phyloP scores from a whole-genome alignment of 192 early-diverging fungal genomes.

The Coemansia sp. region DNA sequence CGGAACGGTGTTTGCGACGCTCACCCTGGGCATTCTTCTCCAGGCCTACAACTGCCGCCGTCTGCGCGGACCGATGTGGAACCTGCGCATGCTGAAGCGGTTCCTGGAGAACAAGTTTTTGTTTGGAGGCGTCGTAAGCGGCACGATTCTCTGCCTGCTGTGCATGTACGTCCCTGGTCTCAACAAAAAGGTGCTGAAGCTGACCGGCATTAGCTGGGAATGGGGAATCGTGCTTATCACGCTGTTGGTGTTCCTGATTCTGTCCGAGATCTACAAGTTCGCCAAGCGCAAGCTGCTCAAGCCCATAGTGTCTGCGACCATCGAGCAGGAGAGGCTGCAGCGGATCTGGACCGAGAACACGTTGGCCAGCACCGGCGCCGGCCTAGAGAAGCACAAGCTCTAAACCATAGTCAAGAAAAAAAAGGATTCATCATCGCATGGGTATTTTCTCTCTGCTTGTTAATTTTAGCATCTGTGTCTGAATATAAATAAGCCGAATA shows the following conservation, averaged over 20 bases:
- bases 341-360: conserved; percentile 55
- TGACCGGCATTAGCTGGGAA: conserved; percentile 65
- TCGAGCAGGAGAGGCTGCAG: conserved; percentile 46
- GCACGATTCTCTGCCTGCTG: conserved; percentile 55
- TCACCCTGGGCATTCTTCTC: conserved; percentile 68
- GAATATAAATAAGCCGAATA: too few species aligned
- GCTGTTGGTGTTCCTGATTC: conserved; percentile 58
- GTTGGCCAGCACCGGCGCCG: conserved; percentile 22
- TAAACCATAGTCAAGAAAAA: too few species aligned
- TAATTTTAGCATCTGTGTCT: too few species aligned
- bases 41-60: conserved; percentile 77
- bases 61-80: conserved; percentile 62
- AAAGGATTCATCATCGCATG: too few species aligned
- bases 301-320: conserved; percentile 38
- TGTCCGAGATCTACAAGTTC: conserved; percentile 69
- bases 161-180: conserved; percentile 67
- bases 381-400: conserved; percentile 21
- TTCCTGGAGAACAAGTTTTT: conserved; percentile 57
- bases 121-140: conserved; percentile 44
- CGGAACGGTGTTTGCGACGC: conserved; percentile 65
- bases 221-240: conserved; percentile 67
- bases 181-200: conserved; percentile 62
- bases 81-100: conserved; percentile 38
- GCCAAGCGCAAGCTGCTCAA: conserved; percentile 54
- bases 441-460: too few species aligned